Conservation (phyloP, 2,329 filamentous ascomycete genomes). For the Fusarium dimerum region DNA sequence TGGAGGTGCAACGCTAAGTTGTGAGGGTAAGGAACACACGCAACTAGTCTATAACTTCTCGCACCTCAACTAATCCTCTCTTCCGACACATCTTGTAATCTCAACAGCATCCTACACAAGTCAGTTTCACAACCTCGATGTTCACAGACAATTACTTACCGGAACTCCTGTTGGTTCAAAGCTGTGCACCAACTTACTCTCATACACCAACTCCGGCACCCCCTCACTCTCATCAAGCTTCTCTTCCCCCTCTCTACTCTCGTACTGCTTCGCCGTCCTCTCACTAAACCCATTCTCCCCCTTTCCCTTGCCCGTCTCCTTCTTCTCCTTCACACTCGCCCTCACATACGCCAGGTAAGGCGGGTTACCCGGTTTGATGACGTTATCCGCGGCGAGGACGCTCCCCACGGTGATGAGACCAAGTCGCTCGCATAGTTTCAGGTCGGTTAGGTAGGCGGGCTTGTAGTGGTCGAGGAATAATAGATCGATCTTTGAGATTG, state of each 20-base stretch:
- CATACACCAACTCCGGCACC: slow-evolving; percentile 66
- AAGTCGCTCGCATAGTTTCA: slow-evolving; percentile 76
- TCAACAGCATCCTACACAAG: slow-evolving; percentile 63
- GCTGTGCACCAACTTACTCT: slow-evolving; percentile 63
- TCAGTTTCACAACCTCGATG: slow-evolving; percentile 16
- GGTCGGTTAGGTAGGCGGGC: slow-evolving; percentile 70
- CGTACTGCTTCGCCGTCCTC: slow-evolving; percentile 49
- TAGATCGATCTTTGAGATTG: slow-evolving; percentile 63
- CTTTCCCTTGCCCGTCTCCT: slow-evolving; percentile 33
- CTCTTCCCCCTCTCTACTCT: slow-evolving; percentile 55
- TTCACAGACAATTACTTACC: slow-evolving; percentile 43
- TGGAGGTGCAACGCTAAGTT: too few relatives aligned
- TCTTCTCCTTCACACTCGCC: slow-evolving; percentile 63
- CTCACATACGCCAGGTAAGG: slow-evolving; percentile 71
- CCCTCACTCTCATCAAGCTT: slow-evolving; percentile 43
- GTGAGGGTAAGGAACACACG: too few relatives aligned
- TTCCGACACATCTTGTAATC: slow-evolving; percentile 58
- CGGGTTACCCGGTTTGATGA: slow-evolving; percentile 71
- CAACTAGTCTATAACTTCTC: not conserved
- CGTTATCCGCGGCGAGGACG: slow-evolving; percentile 68
- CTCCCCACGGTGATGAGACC: slow-evolving; percentile 63
- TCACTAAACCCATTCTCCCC: slow-evolving; percentile 42
- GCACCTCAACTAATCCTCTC: slow-evolving; percentile 17
- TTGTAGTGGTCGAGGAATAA: slow-evolving; percentile 84
- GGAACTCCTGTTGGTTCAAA: slow-evolving; percentile 68